phyloP scores from a whole-genome alignment of 2,329 filamentous ascomycete genomes.

The Pseudocercospora crystallina region DNA sequence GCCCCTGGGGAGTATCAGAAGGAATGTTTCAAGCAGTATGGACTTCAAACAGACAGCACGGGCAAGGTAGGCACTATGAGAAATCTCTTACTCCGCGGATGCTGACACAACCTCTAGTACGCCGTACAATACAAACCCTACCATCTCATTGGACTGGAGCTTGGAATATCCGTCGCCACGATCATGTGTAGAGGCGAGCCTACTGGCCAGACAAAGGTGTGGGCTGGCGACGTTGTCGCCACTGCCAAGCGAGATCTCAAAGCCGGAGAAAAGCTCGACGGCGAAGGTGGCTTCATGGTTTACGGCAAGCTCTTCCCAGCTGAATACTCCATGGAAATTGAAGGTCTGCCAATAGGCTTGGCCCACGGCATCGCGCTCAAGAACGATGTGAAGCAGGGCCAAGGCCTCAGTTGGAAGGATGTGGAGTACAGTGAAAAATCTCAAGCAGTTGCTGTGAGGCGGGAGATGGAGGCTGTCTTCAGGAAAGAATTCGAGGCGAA shows the following conservation, averaged over 20 bases:
- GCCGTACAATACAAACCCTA: slow-evolving; percentile 50
- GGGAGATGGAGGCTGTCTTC: slow-evolving; percentile 47
- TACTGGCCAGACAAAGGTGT: slow-evolving; percentile 47
- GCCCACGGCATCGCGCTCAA: slow-evolving; percentile 46
- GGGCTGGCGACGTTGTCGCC: slow-evolving; percentile 48
- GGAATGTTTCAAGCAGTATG: slow-evolving; percentile 48
- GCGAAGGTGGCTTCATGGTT: slow-evolving; percentile 48
- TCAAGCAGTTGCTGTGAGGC: slow-evolving; percentile 42
- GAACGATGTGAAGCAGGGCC: slow-evolving; percentile 43
- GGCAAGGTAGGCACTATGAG: slow-evolving; percentile 25
- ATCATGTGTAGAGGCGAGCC: slow-evolving; percentile 50
- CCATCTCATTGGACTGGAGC: slow-evolving; percentile 50
- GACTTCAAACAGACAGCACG: slow-evolving; percentile 45
- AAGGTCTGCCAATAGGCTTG: slow-evolving; percentile 46
- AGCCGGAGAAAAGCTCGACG: slow-evolving; percentile 47
- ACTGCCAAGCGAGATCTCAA: slow-evolving; percentile 49
- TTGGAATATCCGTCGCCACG: slow-evolving; percentile 45
- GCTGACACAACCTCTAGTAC: slow-evolving; percentile 29
- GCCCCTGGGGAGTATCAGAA: slow-evolving; percentile 43
- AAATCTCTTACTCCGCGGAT: neutral
- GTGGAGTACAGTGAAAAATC: slow-evolving; percentile 44
- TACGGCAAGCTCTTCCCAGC: slow-evolving; percentile 48
- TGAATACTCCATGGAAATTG: slow-evolving; percentile 41
- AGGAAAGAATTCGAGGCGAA: slow-evolving; percentile 23
- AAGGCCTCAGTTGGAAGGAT: slow-evolving; percentile 46